Evolutionary conservation across 768 basidiomycete species (phyloP).

Genomic region (Amanita exitialis): DNA sequence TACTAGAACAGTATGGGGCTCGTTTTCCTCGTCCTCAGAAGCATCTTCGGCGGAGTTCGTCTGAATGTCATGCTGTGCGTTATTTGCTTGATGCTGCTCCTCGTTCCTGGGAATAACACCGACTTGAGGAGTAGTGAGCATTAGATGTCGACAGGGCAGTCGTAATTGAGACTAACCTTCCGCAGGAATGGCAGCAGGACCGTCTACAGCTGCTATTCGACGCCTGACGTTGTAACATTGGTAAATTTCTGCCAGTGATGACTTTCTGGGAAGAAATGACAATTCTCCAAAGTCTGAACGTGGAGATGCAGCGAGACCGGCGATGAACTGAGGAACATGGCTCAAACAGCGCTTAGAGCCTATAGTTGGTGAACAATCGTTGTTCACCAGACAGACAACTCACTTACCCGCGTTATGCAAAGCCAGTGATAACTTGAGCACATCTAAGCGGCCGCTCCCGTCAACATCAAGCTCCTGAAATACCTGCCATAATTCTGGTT

Average conservation of each 20-base stretch:
- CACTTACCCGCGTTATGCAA: conserved; percentile 60
- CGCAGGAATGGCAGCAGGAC: conserved; percentile 60
- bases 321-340: conserved; percentile 76
- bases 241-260: conserved; percentile 79
- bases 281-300: conserved; percentile 61
- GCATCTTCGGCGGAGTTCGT: conserved; percentile 32
- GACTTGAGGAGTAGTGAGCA: conserved; percentile 30
- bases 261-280: conserved; percentile 77
- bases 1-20: conserved; percentile 51
- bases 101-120: conserved; percentile 73
- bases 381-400: neutral
- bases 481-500: conserved; percentile 78
- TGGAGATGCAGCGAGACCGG: conserved; percentile 62
- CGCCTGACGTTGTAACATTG: conserved; percentile 65
- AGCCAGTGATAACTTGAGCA: conserved; percentile 28
- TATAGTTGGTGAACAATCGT: conserved; percentile 18
- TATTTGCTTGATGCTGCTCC: conserved; percentile 25
- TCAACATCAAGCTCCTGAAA: conserved; percentile 90
- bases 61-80: conserved; percentile 28
- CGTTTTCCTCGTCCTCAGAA: conserved; percentile 52
- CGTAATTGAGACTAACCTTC: conserved; percentile 50
- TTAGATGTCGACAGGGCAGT: neutral
- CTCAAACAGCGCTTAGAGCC: conserved; percentile 62
- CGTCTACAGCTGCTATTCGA: conserved; percentile 60
- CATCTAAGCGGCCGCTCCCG: conserved; percentile 75